Evolutionary conservation across 1,284 basidiomycete species (phyloP).

Genomic region (Peniophora sp.): DNA sequence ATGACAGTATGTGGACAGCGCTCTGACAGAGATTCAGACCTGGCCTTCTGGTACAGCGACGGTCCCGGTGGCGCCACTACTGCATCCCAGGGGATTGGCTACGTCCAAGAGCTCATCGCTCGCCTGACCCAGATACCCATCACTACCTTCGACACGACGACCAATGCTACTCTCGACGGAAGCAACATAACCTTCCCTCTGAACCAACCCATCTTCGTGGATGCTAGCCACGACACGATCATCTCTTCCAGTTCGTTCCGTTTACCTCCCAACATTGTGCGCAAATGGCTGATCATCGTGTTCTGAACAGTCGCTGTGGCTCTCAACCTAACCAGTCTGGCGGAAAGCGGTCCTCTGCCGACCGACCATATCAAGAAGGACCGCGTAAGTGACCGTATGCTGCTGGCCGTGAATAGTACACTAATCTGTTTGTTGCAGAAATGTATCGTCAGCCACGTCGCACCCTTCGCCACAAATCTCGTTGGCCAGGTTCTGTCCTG

Average conservation of each 20-base stretch:
- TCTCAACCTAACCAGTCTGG: constrained; percentile 55
- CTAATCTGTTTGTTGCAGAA: not conserved
- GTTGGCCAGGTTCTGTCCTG: constrained; percentile 58
- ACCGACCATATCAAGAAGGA: constrained; percentile 48
- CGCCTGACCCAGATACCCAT: constrained; percentile 42
- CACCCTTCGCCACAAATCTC: constrained; percentile 48
- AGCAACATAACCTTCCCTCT: constrained; percentile 51
- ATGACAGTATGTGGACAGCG: too few relatives aligned
- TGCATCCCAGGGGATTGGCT: constrained; percentile 57
- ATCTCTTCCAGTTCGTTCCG: constrained; percentile 27
- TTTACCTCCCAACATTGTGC: not conserved
- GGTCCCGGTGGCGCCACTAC: constrained; percentile 47
- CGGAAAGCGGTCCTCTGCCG: constrained; percentile 46
- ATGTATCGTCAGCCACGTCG: constrained; percentile 8
- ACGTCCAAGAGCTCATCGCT: constrained; percentile 47
- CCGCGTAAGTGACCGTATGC: constrained; percentile 32
- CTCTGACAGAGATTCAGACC: too few relatives aligned
- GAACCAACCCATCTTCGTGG: constrained; percentile 50
- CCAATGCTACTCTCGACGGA: constrained; percentile 49
- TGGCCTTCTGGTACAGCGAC: constrained; percentile 45
- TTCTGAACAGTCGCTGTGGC: constrained; percentile 39
- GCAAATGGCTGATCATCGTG: not conserved
- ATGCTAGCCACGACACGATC: constrained; percentile 44
- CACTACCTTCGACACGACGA: constrained; percentile 41
- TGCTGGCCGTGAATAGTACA: too few relatives aligned